Evolutionary conservation across 129 eudicot genomes (phyloP).

Genomic region (Tagetes erecta): DNA sequence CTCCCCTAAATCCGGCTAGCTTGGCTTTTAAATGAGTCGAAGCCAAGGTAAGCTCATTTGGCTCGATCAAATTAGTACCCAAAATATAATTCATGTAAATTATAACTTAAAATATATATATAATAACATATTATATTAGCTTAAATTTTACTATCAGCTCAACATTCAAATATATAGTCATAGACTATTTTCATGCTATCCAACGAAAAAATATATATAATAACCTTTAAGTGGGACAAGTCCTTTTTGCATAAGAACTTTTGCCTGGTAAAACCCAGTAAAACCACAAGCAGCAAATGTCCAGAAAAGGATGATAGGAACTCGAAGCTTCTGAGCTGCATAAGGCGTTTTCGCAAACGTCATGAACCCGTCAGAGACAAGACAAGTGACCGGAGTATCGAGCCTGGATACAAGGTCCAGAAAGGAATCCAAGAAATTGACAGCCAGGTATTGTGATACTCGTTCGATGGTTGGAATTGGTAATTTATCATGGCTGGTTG

Average conservation of each 20-base stretch:
- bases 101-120: too few species aligned
- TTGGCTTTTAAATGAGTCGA: too few species aligned
- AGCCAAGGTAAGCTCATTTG: too few species aligned
- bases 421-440: conserved; percentile 28
- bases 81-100: too few species aligned
- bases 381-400: conserved; percentile 35
- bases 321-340: conserved; percentile 29
- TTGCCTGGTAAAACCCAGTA: conserved; percentile 27
- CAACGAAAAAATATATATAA: not conserved
- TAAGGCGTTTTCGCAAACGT: conserved; percentile 21
- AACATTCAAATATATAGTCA: too few species aligned
- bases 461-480: conserved; percentile 1
- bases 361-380: conserved; percentile 45
- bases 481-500: not conserved
- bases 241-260: conserved; percentile 24
- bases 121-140: too few species aligned
- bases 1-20: too few species aligned
- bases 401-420: conserved; percentile 23
- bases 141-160: too few species aligned
- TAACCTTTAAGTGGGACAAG: conserved; percentile 37
- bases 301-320: conserved; percentile 30
- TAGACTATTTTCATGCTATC: too few species aligned
- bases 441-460: not conserved
- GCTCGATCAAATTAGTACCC: too few species aligned
- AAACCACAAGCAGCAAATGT: conserved; percentile 34